Evolutionary conservation across 1,139 yeast species (phyloP).

Genomic region (Lizanozyma gosingica): DNA sequence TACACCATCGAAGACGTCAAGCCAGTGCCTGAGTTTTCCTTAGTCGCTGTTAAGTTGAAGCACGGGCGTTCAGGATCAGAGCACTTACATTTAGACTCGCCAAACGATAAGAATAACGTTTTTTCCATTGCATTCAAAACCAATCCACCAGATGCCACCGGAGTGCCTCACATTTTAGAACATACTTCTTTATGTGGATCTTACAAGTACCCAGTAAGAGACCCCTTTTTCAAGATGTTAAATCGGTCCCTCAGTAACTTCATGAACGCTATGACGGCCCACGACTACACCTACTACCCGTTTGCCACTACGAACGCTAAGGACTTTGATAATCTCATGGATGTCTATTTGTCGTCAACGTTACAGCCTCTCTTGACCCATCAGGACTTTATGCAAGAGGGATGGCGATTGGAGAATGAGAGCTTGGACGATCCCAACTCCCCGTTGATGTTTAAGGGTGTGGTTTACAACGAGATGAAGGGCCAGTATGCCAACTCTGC

Average conservation of each 20-base stretch:
- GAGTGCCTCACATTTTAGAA: conserved; percentile 92
- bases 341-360: conserved; percentile 82
- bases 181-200: conserved; percentile 96
- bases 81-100: conserved; percentile 76
- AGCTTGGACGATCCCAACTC: conserved; percentile 46
- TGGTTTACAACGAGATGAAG: conserved; percentile 96
- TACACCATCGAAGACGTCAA: conserved; percentile 53
- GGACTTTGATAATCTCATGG: conserved; percentile 79
- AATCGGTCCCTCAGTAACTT: conserved; percentile 80
- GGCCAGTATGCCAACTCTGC: conserved; percentile 91
- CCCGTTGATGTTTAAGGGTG: conserved; percentile 80
- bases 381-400: conserved; percentile 90
- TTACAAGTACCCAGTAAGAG: conserved; percentile 81
- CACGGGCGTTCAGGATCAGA: conserved; percentile 67
- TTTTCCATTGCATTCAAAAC: conserved; percentile 89
- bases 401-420: conserved; percentile 90
- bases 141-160: conserved; percentile 87
- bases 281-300: conserved; percentile 91
- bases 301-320: conserved; percentile 85
- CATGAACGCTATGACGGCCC: conserved; percentile 99
- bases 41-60: conserved; percentile 65
- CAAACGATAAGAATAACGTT: conserved; percentile 72
- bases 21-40: conserved; percentile 72
- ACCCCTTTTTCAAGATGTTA: conserved; percentile 95
- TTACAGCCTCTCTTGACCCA: conserved; percentile 70